Percentiles rank a stretch among this genome's conserved stretches.
Conservation (phyloP, 257 asterid species). For the Penstemon barbatus region DNA sequence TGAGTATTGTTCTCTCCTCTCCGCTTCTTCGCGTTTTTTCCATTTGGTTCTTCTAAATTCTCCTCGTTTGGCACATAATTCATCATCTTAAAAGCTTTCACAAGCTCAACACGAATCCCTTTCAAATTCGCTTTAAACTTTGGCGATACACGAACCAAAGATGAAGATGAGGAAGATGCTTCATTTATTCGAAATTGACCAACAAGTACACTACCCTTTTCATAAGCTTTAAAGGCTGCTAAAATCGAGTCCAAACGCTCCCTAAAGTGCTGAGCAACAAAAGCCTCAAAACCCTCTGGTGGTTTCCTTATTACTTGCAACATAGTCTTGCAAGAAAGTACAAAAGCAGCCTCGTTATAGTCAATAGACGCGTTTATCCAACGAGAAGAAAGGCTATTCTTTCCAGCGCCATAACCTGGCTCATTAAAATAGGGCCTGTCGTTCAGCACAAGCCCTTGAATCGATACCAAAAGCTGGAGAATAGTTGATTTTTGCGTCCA, state of each 20-base stretch:
- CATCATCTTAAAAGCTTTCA: not conserved
- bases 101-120: constrained; percentile 7
- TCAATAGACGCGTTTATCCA: constrained; percentile 24
- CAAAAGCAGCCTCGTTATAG: constrained; percentile 40
- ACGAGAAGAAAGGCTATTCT: not conserved
- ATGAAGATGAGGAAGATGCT: constrained; percentile 17
- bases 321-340: constrained; percentile 54
- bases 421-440: constrained; percentile 55
- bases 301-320: constrained; percentile 28
- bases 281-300: constrained; percentile 45
- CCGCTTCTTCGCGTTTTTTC: not conserved
- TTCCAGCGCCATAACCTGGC: constrained; percentile 26
- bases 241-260: constrained; percentile 30
- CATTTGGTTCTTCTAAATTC: not conserved
- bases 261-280: constrained; percentile 41
- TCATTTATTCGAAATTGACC: constrained; percentile 28
- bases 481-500: constrained; percentile 51
- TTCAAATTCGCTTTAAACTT: constrained; percentile 21
- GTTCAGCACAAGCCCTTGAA: constrained; percentile 70
- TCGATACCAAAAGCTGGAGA: constrained; percentile 59
- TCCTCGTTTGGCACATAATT: not conserved
- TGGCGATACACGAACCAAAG: constrained; percentile 2
- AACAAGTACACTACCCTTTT: constrained; percentile 24
- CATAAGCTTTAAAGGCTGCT: constrained; percentile 37
- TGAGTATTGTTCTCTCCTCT: not conserved